Evolutionary conservation across 805 yeast species (phyloP).

Genomic region (Yamadazyma ubonensis): DNA sequence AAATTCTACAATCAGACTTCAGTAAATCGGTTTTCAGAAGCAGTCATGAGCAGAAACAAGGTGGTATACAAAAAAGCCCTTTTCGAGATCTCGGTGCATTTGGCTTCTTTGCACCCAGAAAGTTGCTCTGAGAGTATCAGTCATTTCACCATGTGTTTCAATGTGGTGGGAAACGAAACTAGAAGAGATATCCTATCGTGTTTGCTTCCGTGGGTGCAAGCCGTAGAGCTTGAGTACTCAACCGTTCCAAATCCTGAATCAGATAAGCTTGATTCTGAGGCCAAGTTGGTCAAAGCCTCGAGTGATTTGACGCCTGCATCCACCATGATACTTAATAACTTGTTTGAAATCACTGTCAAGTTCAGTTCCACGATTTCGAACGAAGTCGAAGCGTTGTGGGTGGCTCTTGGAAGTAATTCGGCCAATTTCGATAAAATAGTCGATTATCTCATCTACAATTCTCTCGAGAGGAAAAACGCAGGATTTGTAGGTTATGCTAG

Average conservation of each 20-base stretch:
- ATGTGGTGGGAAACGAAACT: conserved; percentile 52
- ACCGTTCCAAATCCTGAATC: conserved; percentile 1
- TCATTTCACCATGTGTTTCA: conserved; percentile 67
- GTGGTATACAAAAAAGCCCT: conserved; percentile 86
- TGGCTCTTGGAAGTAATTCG: conserved; percentile 76
- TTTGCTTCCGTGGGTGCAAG: conserved; percentile 89
- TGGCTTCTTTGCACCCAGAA: conserved; percentile 60
- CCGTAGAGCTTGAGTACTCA: conserved; percentile 55
- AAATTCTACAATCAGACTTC: conserved; percentile 48
- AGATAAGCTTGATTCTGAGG: conserved; percentile 7
- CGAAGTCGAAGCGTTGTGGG: conserved; percentile 95
- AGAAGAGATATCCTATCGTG: conserved; percentile 79
- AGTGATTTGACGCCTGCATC: conserved; percentile 28
- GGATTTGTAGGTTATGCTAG: conserved; percentile 74
- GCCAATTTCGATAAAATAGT: conserved; percentile 71
- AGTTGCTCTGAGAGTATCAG: conserved; percentile 64
- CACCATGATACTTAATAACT: conserved; percentile 72
- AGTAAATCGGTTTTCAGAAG: conserved; percentile 57
- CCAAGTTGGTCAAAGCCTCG: conserved; percentile 4
- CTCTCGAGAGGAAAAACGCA: conserved; percentile 69
- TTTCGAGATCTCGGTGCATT: conserved; percentile 70
- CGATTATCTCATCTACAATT: conserved; percentile 64
- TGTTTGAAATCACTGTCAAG: conserved; percentile 81
- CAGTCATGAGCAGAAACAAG: conserved; percentile 70
- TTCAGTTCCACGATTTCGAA: conserved; percentile 73